A percentile compares a stretch with the other conserved stretches of the same genome.
Conservation (phyloP, 768 basidiomycete species). For the Tulasnella sp. region DNA sequence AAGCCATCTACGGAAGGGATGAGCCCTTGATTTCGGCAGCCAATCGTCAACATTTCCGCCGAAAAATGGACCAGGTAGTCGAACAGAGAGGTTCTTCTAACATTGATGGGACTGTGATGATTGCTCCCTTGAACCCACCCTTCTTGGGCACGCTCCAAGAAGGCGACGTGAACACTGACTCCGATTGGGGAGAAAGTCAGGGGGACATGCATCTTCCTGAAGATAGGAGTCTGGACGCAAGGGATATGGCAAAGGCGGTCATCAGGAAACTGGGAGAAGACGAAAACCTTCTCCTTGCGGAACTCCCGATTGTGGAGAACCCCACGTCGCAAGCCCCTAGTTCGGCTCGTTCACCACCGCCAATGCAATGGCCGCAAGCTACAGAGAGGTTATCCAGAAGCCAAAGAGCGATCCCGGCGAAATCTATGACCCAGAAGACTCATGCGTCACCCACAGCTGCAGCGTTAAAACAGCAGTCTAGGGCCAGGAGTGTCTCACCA, state of each 20-base stretch:
- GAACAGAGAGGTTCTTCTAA: too few species aligned
- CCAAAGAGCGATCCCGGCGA: too few species aligned
- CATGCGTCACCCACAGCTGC: too few species aligned
- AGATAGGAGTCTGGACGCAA: neutral
- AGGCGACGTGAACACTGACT: conserved; percentile 5
- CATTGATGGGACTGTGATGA: neutral
- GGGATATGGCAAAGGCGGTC: conserved; percentile 1
- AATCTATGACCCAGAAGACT: too few species aligned
- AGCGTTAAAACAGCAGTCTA: too few species aligned
- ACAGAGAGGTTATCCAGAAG: too few species aligned
- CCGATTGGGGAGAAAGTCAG: neutral
- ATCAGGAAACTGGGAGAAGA: neutral
- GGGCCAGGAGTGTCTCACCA: too few species aligned
- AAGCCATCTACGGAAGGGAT: neutral
- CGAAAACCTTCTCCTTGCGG: neutral
- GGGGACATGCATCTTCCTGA: neutral
- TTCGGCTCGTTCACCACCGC: neutral
- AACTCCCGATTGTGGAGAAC: neutral
- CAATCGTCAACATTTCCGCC: neutral
- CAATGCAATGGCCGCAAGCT: neutral
- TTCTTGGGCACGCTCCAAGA: neutral
- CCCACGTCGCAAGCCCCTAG: neutral
- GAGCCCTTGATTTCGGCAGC: neutral
- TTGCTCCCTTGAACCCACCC: neutral
- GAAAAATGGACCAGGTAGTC: neutral